Evolutionary conservation across 495 filamentous ascomycete genomes (phyloP).

Genomic region (Podospora anserina): DNA sequence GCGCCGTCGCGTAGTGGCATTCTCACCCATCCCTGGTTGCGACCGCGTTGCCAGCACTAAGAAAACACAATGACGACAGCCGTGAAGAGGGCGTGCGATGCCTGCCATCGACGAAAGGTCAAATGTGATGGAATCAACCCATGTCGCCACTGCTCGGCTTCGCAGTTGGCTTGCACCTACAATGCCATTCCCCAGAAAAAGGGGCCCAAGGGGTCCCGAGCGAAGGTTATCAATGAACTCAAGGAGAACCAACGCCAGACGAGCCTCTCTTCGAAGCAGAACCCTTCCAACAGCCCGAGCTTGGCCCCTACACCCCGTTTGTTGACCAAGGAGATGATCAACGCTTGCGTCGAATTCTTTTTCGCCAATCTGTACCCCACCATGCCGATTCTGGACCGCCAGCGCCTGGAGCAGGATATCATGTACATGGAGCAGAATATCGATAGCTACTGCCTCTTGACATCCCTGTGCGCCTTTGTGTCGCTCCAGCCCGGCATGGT

Average conservation of each 20-base stretch:
- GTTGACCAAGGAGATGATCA: slow-evolving; percentile 58
- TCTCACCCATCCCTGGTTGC: slow-evolving; percentile 16
- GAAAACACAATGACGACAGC: slow-evolving; percentile 52
- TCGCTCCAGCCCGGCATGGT: slow-evolving; percentile 80
- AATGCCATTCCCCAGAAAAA: slow-evolving; percentile 84
- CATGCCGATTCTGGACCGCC: slow-evolving; percentile 74
- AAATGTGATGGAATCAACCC: slow-evolving; percentile 70
- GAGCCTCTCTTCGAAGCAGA: slow-evolving; percentile 51
- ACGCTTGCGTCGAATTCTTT: slow-evolving; percentile 75
- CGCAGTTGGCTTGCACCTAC: slow-evolving; percentile 71
- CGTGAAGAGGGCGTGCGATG: slow-evolving; percentile 72
- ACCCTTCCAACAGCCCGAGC: slow-evolving; percentile 43
- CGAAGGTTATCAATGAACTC: slow-evolving; percentile 77
- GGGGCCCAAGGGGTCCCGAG: slow-evolving; percentile 76
- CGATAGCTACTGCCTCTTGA: slow-evolving; percentile 75
- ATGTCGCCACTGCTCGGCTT: slow-evolving; percentile 67
- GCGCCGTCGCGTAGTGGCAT: slow-evolving; percentile 24
- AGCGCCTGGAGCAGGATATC: slow-evolving; percentile 61
- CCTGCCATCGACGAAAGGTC: slow-evolving; percentile 80
- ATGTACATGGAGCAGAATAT: slow-evolving; percentile 62
- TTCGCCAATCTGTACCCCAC: slow-evolving; percentile 80
- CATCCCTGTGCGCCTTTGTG: slow-evolving; percentile 77
- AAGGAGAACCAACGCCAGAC: slow-evolving; percentile 62
- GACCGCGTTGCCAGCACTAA: slow-evolving; percentile 30
- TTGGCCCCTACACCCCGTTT: slow-evolving; percentile 54